Evolutionary conservation across 148 eudicot species (phyloP).

Genomic region (Heliosperma pusillum): DNA sequence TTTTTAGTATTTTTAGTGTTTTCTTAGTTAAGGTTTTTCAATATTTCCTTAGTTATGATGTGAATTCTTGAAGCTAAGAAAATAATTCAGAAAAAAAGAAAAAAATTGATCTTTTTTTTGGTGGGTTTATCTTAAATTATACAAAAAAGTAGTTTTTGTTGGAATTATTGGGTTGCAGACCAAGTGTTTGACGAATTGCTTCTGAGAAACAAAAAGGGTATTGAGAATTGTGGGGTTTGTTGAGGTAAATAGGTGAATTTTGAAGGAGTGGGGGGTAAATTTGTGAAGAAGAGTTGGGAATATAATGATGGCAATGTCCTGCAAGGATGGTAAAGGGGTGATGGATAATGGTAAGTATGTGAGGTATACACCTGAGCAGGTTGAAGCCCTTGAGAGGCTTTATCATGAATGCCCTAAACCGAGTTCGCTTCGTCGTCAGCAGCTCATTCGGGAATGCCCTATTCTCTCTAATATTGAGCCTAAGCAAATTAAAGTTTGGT

Average conservation of each 20-base stretch:
- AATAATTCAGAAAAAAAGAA: background rate
- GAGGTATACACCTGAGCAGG: constrained; percentile 97
- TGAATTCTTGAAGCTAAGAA: background rate
- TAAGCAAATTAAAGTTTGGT: constrained; percentile 97
- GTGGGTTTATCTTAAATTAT: constrained; percentile 1
- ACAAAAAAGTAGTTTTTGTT: constrained; percentile 6
- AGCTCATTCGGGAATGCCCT: constrained; percentile 89
- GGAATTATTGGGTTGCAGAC: constrained; percentile 8
- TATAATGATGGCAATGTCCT: constrained; percentile 70
- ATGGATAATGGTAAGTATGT: constrained; percentile 94
- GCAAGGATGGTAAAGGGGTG: constrained; percentile 77
- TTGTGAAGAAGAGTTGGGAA: constrained; percentile 15
- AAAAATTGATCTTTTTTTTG: background rate
- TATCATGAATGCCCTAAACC: constrained; percentile 97
- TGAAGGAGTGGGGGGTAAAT: background rate
- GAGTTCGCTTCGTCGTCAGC: constrained; percentile 86
- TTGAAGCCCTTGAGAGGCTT: constrained; percentile 95
- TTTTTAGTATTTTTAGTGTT: constrained; percentile 7
- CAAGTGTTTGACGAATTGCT: constrained; percentile 22
- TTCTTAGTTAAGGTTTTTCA: constrained; percentile 22
- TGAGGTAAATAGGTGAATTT: background rate
- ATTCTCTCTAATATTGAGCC: constrained; percentile 87
- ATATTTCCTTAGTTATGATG: constrained; percentile 14
- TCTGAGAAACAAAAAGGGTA: background rate
- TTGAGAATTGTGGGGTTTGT: background rate